These are phyloP conservation scores for Apiospora aurea DNA, from an alignment of 2,329 filamentous ascomycete genomes.

Conservation along the genomic window DNA sequence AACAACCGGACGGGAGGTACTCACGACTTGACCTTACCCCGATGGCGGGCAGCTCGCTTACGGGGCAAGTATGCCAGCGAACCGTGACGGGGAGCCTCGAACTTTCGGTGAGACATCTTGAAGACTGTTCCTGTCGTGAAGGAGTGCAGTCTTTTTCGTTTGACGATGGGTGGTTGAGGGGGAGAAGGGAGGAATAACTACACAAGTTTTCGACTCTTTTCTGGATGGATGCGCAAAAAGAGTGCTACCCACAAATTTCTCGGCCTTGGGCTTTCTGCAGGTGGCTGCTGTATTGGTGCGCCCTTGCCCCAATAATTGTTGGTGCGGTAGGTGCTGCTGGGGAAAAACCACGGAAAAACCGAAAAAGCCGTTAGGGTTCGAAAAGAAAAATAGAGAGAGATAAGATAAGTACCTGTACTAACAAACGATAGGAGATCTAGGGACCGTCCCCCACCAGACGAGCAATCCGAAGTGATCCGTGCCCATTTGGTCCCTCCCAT, in stretches of 20 bases:
- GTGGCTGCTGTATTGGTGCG: conserved; percentile 15
- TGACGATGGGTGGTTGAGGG: conserved; percentile 38
- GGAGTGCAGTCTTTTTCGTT: conserved; percentile 40
- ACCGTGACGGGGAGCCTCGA: conserved; percentile 92
- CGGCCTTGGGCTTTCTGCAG: conserved; percentile 7
- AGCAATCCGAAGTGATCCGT: not conserved
- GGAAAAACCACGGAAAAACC: conserved; percentile 17
- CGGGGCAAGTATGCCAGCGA: conserved; percentile 86
- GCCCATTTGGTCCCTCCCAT: not conserved
- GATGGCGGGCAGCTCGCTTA: conserved; percentile 93
- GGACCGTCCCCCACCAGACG: not conserved
- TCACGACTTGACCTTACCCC: conserved; percentile 99
- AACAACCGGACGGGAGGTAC: conserved; percentile 45
- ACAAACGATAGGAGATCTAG: not conserved
- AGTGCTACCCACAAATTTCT: conserved; percentile 18
- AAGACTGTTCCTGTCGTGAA: conserved; percentile 41
- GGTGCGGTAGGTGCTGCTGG: not conserved
- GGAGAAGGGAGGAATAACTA: conserved; percentile 20
- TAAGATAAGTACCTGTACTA: not conserved
- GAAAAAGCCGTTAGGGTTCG: conserved; percentile 2
- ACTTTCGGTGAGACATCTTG: conserved; percentile 62
- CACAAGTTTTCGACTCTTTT: conserved; percentile 17
- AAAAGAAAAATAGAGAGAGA: not conserved
- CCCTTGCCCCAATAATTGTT: conserved; percentile 19
- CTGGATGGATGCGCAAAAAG: conserved; percentile 22